Evolutionary conservation across 139 green algal genomes (phyloP).

Genomic region (Chlamydomonas eustigma): DNA sequence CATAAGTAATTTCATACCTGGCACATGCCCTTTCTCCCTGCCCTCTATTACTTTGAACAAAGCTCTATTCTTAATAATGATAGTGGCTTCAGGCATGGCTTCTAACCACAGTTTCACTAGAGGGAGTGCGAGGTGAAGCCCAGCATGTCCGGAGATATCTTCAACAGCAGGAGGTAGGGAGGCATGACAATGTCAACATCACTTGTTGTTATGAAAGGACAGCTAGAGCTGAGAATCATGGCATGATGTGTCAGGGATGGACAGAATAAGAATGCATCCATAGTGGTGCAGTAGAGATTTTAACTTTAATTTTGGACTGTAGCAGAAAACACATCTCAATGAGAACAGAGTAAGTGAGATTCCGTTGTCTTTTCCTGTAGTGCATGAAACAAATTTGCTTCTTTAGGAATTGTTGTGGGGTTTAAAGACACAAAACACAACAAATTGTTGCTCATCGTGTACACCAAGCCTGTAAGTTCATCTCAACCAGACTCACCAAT

Average conservation of each 20-base stretch:
- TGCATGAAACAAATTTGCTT: too few relatives aligned
- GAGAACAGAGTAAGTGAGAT: too few relatives aligned
- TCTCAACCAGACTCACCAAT: background rate
- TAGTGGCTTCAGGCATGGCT: background rate
- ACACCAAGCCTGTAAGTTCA: too few relatives aligned
- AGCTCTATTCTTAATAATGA: slow-evolving; percentile 2
- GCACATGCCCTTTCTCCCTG: too few relatives aligned
- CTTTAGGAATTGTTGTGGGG: too few relatives aligned
- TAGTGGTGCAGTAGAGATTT: too few relatives aligned
- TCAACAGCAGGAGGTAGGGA: background rate
- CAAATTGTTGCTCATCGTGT: too few relatives aligned
- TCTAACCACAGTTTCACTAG: background rate
- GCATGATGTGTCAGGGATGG: background rate
- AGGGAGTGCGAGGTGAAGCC: background rate
- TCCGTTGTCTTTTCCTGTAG: too few relatives aligned
- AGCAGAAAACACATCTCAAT: too few relatives aligned
- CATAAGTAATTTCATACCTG: too few relatives aligned
- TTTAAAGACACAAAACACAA: background rate
- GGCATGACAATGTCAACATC: background rate
- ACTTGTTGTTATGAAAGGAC: background rate
- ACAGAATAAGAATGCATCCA: background rate
- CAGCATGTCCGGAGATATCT: slow-evolving; percentile 3
- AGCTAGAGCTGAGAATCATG: background rate
- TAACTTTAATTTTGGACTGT: too few relatives aligned
- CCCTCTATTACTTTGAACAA: background rate